These are phyloP conservation scores for Parietaria judaica DNA, from an alignment of 306 rosid species.

Conservation along the genomic window DNA sequence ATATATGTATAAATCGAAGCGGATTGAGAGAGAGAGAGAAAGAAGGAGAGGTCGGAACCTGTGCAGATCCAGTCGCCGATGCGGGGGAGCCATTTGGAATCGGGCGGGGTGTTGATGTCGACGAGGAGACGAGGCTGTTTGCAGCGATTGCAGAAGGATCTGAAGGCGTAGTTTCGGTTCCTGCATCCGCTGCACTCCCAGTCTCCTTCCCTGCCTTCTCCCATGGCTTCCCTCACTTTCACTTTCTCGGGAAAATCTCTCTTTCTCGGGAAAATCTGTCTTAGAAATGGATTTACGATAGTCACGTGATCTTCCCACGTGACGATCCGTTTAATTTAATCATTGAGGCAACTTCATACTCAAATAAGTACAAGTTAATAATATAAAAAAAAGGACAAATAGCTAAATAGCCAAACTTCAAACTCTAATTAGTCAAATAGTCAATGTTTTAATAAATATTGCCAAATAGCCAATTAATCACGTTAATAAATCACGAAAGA, in stretches of 20 bases:
- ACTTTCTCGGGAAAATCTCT: not conserved
- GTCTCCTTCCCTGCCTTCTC: conserved; percentile 89
- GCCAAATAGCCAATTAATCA: too few relatives aligned
- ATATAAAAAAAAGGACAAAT: too few relatives aligned
- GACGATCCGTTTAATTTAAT: not conserved
- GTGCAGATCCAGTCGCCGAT: conserved; percentile 98
- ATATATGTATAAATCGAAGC: not conserved
- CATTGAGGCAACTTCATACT: not conserved
- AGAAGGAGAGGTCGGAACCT: conserved; percentile 31
- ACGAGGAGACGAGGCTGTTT: conserved; percentile 95
- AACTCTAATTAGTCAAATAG: too few relatives aligned
- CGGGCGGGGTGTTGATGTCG: conserved; percentile 79
- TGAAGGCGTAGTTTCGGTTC: conserved; percentile 91
- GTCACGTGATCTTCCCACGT: not conserved
- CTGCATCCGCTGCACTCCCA: conserved; percentile 91
- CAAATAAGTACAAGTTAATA: too few relatives aligned
- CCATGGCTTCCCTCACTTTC: conserved; percentile 27
- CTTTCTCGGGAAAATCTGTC: too few relatives aligned
- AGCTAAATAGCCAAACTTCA: too few relatives aligned
- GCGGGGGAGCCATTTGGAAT: conserved; percentile 97
- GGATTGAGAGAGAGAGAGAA: not conserved
- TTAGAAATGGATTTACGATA: too few relatives aligned
- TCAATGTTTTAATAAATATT: too few relatives aligned
- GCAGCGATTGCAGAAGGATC: conserved; percentile 95
- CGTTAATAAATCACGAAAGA: too few relatives aligned